Evolutionary conservation across 495 filamentous ascomycete genomes (phyloP).

Genomic region (Talaromyces proteolyticus): DNA sequence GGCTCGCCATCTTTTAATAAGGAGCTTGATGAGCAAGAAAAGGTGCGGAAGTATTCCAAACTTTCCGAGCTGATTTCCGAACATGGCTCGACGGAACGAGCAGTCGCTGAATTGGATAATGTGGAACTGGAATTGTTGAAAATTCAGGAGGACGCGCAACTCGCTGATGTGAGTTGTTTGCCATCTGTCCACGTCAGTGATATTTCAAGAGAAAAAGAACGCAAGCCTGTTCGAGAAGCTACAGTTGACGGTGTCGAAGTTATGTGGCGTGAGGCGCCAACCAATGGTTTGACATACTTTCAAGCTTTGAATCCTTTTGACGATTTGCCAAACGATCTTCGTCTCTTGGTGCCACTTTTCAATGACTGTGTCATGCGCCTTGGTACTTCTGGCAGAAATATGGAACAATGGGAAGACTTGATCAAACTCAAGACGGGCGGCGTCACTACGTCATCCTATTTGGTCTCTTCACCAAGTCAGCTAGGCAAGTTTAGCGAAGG

Average conservation of each 20-base stretch:
- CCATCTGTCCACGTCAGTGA: slow-evolving; percentile 83
- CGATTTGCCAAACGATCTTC: slow-evolving; percentile 77
- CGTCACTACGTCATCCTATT: slow-evolving; percentile 70
- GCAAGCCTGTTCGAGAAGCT: slow-evolving; percentile 61
- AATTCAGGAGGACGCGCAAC: slow-evolving; percentile 75
- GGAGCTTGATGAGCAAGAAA: slow-evolving; percentile 74
- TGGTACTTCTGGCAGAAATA: slow-evolving; percentile 77
- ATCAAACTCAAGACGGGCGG: slow-evolving; percentile 98
- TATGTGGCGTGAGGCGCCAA: slow-evolving; percentile 87
- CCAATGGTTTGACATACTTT: slow-evolving; percentile 95
- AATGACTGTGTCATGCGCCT: slow-evolving; percentile 88
- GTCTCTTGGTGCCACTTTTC: slow-evolving; percentile 83
- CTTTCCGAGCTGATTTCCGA: slow-evolving; percentile 61
- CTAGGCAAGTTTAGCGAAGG: slow-evolving; percentile 70
- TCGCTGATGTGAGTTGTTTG: slow-evolving; percentile 78
- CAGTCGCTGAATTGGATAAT: slow-evolving; percentile 59
- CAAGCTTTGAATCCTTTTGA: slow-evolving; percentile 76
- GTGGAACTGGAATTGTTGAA: slow-evolving; percentile 75
- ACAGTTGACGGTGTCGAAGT: slow-evolving; percentile 62
- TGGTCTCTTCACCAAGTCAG: slow-evolving; percentile 66
- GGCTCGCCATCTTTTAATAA: slow-evolving; percentile 68
- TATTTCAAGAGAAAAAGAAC: slow-evolving; percentile 74
- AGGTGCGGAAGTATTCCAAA: slow-evolving; percentile 59
- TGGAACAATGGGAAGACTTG: slow-evolving; percentile 91
- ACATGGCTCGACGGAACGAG: slow-evolving; percentile 65